These are phyloP conservation scores for Botrytis sinoallii DNA, from an alignment of 2,329 filamentous ascomycete genomes.

Conservation along the genomic window DNA sequence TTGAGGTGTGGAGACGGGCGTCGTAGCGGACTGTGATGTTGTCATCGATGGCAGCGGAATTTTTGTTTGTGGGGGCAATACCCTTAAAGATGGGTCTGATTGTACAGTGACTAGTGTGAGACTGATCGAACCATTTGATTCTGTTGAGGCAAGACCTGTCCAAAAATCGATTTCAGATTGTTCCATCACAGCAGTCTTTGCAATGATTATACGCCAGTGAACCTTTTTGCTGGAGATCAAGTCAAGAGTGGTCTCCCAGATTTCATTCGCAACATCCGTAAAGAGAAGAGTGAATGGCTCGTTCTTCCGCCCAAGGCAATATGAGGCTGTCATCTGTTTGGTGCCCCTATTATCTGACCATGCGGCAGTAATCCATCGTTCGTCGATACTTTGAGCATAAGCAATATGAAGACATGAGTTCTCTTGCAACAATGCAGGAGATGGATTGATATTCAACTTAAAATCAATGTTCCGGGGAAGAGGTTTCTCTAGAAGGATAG, in stretches of 20 bases:
- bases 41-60: conserved; percentile 45
- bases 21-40: conserved; percentile 46
- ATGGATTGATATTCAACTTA: conserved; percentile 64
- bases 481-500: conserved; percentile 68
- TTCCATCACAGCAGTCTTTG: conserved; percentile 67
- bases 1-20: conserved; percentile 67
- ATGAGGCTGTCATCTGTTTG: conserved; percentile 69
- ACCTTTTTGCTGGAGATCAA: conserved; percentile 68
- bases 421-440: conserved; percentile 70
- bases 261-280: conserved; percentile 65
- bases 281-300: conserved; percentile 52
- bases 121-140: conserved; percentile 49
- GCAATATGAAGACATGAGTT: conserved; percentile 78
- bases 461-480: conserved; percentile 73
- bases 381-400: conserved; percentile 72
- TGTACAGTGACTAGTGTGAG: conserved; percentile 64
- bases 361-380: conserved; percentile 73
- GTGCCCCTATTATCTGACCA: conserved; percentile 79
- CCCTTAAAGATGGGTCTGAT: conserved; percentile 60
- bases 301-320: conserved; percentile 63
- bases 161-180: conserved; percentile 61
- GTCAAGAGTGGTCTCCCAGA: conserved; percentile 76
- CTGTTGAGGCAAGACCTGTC: conserved; percentile 51
- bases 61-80: conserved; percentile 55
- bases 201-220: conserved; percentile 74